phyloP scores from a whole-genome alignment of 345 rosid genomes.

The Moricandia arvensis region DNA sequence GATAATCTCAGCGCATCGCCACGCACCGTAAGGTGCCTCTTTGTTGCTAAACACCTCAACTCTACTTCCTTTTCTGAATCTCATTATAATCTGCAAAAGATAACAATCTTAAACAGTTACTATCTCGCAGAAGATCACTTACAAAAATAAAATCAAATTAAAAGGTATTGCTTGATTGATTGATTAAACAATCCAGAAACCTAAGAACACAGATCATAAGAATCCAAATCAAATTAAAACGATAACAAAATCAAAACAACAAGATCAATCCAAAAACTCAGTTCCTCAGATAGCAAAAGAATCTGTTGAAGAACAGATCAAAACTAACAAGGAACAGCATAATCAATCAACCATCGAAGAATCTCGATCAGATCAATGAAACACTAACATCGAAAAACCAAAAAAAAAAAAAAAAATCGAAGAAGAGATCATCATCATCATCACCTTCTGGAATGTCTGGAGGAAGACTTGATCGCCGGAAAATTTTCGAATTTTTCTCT shows the following conservation, averaged over 20 bases:
- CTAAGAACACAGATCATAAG: slow-evolving; percentile 5
- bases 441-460: slow-evolving; percentile 28
- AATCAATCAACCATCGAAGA: slow-evolving; percentile 11
- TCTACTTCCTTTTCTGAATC: slow-evolving; percentile 62
- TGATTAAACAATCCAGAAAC: background rate
- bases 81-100: slow-evolving; percentile 45
- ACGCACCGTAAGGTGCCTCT: slow-evolving; percentile 55
- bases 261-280: slow-evolving; percentile 4
- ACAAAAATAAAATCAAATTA: background rate
- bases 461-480: slow-evolving; percentile 6
- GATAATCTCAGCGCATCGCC: slow-evolving; percentile 62
- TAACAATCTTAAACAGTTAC: background rate
- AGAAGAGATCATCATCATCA: background rate
- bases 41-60: slow-evolving; percentile 67
- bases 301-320: background rate
- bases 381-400: slow-evolving; percentile 6
- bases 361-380: slow-evolving; percentile 18
- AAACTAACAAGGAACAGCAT: background rate
- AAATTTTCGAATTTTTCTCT: background rate
- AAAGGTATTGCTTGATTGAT: background rate
- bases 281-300: background rate
- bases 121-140: background rate
- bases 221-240: background rate
- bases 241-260: background rate
- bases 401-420: background rate